Evolutionary conservation across 352 stramenopile genomes (phyloP).

Genomic region (Globisporangium irregulare): DNA sequence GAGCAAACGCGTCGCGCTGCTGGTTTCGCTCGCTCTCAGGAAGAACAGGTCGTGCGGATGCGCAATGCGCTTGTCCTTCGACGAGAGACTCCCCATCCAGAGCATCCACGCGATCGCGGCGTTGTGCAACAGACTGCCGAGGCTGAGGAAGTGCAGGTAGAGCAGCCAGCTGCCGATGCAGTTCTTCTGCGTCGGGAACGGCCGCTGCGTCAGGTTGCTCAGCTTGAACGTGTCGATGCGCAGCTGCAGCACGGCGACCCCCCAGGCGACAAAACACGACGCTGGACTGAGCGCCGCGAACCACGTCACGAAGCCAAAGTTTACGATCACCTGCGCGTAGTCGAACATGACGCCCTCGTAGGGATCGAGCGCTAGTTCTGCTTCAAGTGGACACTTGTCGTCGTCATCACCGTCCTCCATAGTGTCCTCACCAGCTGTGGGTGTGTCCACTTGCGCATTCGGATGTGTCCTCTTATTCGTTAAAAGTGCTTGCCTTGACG

Average conservation of each 20-base stretch:
- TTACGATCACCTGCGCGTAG: conserved; percentile 69
- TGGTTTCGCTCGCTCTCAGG: background rate
- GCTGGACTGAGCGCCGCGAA: conserved; percentile 55
- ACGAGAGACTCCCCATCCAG: conserved; percentile 19
- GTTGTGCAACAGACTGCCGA: conserved; percentile 53
- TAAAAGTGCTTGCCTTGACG: conserved; percentile 10
- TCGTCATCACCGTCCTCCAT: conserved; percentile 8
- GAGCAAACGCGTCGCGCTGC: conserved; percentile 10
- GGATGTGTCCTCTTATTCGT: background rate
- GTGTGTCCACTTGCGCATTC: background rate
- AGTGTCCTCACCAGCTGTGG: background rate
- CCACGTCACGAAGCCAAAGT: conserved; percentile 60
- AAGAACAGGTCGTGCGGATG: conserved; percentile 26
- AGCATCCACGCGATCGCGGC: conserved; percentile 33
- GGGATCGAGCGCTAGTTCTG: conserved; percentile 37
- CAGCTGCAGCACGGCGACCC: conserved; percentile 52
- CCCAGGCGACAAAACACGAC: conserved; percentile 39
- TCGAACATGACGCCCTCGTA: conserved; percentile 78
- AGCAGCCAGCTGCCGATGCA: conserved; percentile 62
- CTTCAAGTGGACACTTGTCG: conserved; percentile 21
- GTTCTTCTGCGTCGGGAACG: conserved; percentile 43
- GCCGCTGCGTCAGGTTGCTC: conserved; percentile 56
- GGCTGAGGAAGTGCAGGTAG: conserved; percentile 51
- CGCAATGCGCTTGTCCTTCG: conserved; percentile 6
- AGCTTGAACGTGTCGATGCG: conserved; percentile 65